Percentiles rank a stretch among this genome's conserved stretches.
phyloP scores from a whole-genome alignment of 345 rosid genomes.

The Citrus maxima region DNA sequence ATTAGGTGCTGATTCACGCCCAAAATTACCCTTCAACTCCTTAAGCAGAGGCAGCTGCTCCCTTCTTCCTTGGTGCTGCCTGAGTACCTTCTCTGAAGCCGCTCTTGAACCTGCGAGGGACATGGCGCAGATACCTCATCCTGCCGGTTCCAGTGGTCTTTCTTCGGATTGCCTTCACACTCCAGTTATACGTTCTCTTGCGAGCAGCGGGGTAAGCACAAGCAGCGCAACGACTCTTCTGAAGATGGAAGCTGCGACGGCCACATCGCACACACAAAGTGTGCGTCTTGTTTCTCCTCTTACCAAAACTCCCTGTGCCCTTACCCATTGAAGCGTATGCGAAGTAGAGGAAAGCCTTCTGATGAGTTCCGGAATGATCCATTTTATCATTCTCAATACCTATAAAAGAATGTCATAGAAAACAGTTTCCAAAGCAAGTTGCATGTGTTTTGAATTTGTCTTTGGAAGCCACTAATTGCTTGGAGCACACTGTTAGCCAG shows the following conservation, averaged over 20 bases:
- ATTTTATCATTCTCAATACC: too few relatives aligned
- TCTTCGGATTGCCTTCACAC: constrained; percentile 91
- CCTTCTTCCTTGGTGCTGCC: constrained; percentile 84
- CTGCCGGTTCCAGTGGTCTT: constrained; percentile 97
- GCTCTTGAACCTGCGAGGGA: constrained; percentile 85
- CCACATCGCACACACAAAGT: constrained; percentile 97
- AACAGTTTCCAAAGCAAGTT: too few relatives aligned
- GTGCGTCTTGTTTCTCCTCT: constrained; percentile 99
- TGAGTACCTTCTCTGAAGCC: constrained; percentile 93
- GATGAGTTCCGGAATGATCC: too few relatives aligned
- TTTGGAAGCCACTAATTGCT: too few relatives aligned
- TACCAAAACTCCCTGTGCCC: constrained; percentile 98
- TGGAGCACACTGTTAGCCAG: too few relatives aligned
- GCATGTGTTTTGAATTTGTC: too few relatives aligned
- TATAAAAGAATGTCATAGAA: too few relatives aligned
- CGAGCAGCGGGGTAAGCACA: constrained; percentile 99
- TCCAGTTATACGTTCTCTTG: constrained; percentile 96
- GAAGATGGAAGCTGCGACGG: constrained; percentile 97
- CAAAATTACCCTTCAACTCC: constrained; percentile 11
- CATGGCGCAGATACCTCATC: constrained; percentile 81
- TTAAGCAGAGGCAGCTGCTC: constrained; percentile 60
- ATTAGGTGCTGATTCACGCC: background rate
- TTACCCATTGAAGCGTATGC: too few relatives aligned
- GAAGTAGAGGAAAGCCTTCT: too few relatives aligned
- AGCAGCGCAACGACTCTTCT: constrained; percentile 94